These are phyloP conservation scores for Suhomyces yuchorum DNA, from an alignment of 1,139 yeast species.

Conservation along the genomic window DNA sequence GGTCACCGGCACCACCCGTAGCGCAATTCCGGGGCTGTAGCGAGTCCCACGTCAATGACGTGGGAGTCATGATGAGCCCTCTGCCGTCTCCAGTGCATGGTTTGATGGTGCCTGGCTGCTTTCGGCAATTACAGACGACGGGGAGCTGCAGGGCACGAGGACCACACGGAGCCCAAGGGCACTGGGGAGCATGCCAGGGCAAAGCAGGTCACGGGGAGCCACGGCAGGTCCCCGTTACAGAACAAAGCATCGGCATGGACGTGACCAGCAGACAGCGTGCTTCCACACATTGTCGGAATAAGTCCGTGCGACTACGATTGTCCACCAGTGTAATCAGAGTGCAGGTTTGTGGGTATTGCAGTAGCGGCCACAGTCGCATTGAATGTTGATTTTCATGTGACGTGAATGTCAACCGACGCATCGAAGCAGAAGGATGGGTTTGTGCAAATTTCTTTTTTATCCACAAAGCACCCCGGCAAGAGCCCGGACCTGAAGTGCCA, in stretches of 20 bases:
- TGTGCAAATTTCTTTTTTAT: conserved; percentile 3
- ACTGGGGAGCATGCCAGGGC: not conserved
- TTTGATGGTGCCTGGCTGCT: not conserved
- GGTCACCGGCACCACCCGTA: not conserved
- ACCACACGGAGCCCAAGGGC: not conserved
- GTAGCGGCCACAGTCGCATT: conserved; percentile 2
- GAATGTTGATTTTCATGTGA: conserved; percentile 5
- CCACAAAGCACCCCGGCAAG: not conserved
- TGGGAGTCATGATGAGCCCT: not conserved
- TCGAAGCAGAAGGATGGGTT: conserved; percentile 9
- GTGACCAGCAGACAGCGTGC: not conserved
- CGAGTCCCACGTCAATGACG: not conserved
- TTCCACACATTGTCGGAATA: not conserved
- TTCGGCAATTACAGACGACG: not conserved
- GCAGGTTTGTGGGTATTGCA: not conserved
- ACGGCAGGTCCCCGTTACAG: not conserved
- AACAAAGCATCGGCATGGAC: not conserved
- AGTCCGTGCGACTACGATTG: not conserved
- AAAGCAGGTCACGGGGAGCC: not conserved
- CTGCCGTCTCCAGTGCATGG: no score
- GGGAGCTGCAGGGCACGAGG: not conserved
- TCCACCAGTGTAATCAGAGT: not conserved
- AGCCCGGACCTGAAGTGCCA: conserved; percentile 1
- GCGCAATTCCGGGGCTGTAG: not conserved
- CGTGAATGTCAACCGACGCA: conserved; percentile 5